Evolutionary conservation across 1,139 yeast species (phyloP).

Genomic region (Candida gigantensis): DNA sequence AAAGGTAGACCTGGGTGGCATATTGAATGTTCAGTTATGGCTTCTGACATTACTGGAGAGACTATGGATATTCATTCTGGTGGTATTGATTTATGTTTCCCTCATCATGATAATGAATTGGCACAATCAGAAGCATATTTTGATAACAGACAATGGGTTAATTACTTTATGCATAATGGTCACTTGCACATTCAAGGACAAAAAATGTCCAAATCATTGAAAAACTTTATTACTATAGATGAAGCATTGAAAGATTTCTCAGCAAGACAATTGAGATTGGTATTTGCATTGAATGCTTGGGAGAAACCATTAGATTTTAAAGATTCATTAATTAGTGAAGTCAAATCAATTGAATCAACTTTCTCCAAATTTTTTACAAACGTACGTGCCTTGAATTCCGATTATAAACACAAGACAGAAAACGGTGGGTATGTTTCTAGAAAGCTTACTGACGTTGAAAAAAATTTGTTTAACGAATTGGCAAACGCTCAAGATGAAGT

Average conservation of each 20-base stretch:
- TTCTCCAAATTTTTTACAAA: slow-evolving; percentile 81
- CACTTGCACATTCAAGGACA: slow-evolving; percentile 98
- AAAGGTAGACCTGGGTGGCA: slow-evolving; percentile 99
- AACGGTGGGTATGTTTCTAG: slow-evolving; percentile 54
- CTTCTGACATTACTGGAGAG: slow-evolving; percentile 80
- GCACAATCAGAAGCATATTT: slow-evolving; percentile 96
- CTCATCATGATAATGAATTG: slow-evolving; percentile 98
- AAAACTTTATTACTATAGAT: slow-evolving; percentile 91
- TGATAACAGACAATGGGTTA: slow-evolving; percentile 92
- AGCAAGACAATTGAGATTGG: slow-evolving; percentile 82
- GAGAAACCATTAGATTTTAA: slow-evolving; percentile 90
- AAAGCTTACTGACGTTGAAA: slow-evolving; percentile 55
- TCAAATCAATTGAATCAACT: slow-evolving; percentile 70
- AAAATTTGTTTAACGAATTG: slow-evolving; percentile 54
- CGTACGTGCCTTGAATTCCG: slow-evolving; percentile 72
- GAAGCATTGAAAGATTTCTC: slow-evolving; percentile 76
- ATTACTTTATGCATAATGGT: slow-evolving; percentile 94
- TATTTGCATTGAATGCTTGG: slow-evolving; percentile 92
- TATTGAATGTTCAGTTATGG: slow-evolving; percentile 99
- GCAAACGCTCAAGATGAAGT: slow-evolving; percentile 58
- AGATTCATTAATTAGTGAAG: slow-evolving; percentile 74
- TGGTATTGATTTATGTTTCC: slow-evolving; percentile 96
- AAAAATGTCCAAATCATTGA: slow-evolving; percentile 93
- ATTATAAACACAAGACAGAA: slow-evolving; percentile 53
- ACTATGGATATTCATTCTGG: slow-evolving; percentile 95